phyloP scores from a whole-genome alignment of 305 asterid genomes.

The Solanum hybrid region DNA sequence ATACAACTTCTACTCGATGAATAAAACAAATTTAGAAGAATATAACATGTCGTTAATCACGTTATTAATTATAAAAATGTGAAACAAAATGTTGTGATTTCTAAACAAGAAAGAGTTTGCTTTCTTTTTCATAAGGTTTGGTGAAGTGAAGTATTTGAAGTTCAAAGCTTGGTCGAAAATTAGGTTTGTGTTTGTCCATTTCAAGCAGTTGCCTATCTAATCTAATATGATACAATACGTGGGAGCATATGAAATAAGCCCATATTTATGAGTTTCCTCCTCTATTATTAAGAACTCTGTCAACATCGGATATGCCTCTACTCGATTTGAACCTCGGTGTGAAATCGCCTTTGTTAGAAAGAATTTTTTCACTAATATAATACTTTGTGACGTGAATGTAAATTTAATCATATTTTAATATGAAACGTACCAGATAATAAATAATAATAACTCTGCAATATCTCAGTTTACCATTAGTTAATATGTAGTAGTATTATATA shows the following conservation, averaged over 20 bases:
- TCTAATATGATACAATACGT: not conserved
- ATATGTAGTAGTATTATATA: not conserved
- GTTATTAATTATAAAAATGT: not conserved
- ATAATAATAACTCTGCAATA: not conserved
- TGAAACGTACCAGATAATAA: not conserved
- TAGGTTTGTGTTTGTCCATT: not conserved
- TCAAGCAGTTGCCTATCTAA: not conserved
- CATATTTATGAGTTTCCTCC: not conserved
- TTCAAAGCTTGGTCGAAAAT: not conserved
- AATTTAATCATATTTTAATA: not conserved
- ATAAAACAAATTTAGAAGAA: not conserved
- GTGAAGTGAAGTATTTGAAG: not conserved
- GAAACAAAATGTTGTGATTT: not conserved
- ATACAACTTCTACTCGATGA: not conserved
- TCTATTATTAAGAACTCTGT: not conserved
- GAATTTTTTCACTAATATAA: fast-evolving
- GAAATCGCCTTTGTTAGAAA: no score
- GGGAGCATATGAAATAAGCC: not conserved
- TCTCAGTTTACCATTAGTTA: not conserved
- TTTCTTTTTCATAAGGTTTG: not conserved
- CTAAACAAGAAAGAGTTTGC: not conserved
- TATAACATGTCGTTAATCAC: not conserved
- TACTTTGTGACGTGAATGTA: fast-evolving
- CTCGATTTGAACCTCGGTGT: no score
- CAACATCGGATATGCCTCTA: not conserved